phyloP scores from a whole-genome alignment of 176 grass and related monocot genomes.

The Otatea glauca region DNA sequence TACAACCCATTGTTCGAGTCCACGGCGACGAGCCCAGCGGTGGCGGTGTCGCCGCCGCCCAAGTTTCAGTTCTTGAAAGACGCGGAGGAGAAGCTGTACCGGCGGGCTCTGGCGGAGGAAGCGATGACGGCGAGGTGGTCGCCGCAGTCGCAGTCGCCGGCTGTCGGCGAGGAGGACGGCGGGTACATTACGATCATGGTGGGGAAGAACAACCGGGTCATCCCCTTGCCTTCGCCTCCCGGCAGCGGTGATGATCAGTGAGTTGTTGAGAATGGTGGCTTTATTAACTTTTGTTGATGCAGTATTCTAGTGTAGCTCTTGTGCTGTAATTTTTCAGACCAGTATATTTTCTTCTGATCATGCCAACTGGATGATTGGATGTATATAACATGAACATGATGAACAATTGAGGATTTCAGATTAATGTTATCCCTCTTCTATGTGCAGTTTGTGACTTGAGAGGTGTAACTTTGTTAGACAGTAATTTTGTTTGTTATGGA shows the following conservation, averaged over 20 bases:
- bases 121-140: constrained; percentile 54
- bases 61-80: constrained; percentile 93
- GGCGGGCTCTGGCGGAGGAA: constrained; percentile 60
- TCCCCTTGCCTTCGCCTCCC: constrained; percentile 47
- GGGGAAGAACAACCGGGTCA: constrained; percentile 52
- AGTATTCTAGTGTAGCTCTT: constrained; percentile 46
- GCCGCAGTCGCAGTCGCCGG: constrained; percentile 41
- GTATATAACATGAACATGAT: constrained; percentile 54
- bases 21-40: constrained; percentile 21
- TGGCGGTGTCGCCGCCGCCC: constrained; percentile 62
- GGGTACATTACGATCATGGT: constrained; percentile 64
- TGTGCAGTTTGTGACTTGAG: background rate
- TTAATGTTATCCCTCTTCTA: background rate
- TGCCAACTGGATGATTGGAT: constrained; percentile 51
- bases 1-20: constrained; percentile 79
- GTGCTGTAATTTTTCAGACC: constrained; percentile 32
- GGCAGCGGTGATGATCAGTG: constrained; percentile 4
- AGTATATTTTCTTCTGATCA: constrained; percentile 37
- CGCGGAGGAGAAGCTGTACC: constrained; percentile 91
- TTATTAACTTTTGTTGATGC: constrained; percentile 42
- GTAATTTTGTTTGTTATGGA: background rate
- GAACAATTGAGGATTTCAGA: constrained; percentile 37
- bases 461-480: constrained; percentile 6
- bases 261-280: background rate
- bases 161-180: constrained; percentile 51